These are phyloP conservation scores for Fusarium sp. DNA, from an alignment of 2,329 filamentous ascomycete genomes.

Conservation along the genomic window DNA sequence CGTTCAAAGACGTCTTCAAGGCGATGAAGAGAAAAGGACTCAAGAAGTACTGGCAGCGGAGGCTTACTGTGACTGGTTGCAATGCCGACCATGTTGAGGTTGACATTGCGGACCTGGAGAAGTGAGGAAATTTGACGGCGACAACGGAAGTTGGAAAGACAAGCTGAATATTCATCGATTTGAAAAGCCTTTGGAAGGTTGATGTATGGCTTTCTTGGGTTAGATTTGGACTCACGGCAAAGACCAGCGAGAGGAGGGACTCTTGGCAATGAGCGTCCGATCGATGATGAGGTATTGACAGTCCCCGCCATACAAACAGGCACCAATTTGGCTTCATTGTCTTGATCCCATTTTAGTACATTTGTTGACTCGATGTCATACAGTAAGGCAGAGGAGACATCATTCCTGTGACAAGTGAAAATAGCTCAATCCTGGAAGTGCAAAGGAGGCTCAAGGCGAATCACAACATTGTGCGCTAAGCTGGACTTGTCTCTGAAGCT, in stretches of 20 bases:
- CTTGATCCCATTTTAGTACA: too few relatives aligned
- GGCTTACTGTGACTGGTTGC: not conserved
- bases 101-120: not conserved
- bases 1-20: not conserved
- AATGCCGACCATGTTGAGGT: rapidly evolving
- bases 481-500: too few relatives aligned
- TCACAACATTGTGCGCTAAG: rapidly evolving
- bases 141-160: not conserved
- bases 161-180: not conserved
- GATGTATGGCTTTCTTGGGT: not conserved
- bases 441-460: not conserved
- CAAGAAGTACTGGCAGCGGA: not conserved
- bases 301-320: too few relatives aligned
- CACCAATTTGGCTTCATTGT: rapidly evolving
- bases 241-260: too few relatives aligned
- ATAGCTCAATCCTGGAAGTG: too few relatives aligned
- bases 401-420: too few relatives aligned
- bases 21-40: not conserved
- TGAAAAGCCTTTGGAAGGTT: not conserved
- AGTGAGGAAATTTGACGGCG: not conserved
- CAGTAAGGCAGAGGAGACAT: too few relatives aligned
- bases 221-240: not conserved
- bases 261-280: not conserved
- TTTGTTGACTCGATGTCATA: too few relatives aligned
- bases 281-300: not conserved